Evolutionary conservation across 306 rosid genomes (phyloP).

Genomic region (Quercus robur): DNA sequence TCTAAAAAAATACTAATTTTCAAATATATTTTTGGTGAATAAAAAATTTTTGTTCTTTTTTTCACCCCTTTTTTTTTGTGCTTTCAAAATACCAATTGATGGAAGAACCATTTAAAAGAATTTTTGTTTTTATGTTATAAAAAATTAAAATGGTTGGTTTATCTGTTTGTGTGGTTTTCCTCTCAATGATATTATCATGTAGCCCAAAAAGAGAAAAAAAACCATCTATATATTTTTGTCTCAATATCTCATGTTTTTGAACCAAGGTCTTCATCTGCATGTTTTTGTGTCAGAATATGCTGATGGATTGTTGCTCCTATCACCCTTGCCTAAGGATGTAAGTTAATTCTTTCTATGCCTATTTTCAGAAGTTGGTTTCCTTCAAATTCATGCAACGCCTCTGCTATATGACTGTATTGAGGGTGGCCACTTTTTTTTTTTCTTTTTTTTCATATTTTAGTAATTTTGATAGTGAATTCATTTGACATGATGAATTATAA

Average conservation of each 20-base stretch:
- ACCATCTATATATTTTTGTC: too few relatives aligned
- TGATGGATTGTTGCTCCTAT: background rate
- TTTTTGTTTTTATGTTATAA: too few relatives aligned
- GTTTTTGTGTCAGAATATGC: background rate
- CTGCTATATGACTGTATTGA: background rate
- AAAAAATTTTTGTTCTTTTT: too few relatives aligned
- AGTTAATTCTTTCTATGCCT: background rate
- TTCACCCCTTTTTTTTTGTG: too few relatives aligned
- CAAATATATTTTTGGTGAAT: too few relatives aligned
- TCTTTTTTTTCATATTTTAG: background rate
- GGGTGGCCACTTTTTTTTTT: background rate
- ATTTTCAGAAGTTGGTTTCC: background rate
- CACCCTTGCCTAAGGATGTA: conserved; percentile 9
- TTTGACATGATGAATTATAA: background rate
- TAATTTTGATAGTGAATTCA: background rate
- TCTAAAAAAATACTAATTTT: too few relatives aligned
- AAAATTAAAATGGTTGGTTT: too few relatives aligned
- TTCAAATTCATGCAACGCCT: background rate
- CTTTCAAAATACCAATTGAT: too few relatives aligned
- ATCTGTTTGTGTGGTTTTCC: too few relatives aligned
- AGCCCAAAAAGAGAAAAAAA: too few relatives aligned
- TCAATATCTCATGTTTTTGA: background rate
- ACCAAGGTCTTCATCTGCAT: conserved; percentile 22
- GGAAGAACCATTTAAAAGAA: too few relatives aligned
- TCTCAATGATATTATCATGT: too few relatives aligned